These are phyloP conservation scores for Lachnellula suecica DNA, from an alignment of 2,329 filamentous ascomycete genomes.

Conservation along the genomic window DNA sequence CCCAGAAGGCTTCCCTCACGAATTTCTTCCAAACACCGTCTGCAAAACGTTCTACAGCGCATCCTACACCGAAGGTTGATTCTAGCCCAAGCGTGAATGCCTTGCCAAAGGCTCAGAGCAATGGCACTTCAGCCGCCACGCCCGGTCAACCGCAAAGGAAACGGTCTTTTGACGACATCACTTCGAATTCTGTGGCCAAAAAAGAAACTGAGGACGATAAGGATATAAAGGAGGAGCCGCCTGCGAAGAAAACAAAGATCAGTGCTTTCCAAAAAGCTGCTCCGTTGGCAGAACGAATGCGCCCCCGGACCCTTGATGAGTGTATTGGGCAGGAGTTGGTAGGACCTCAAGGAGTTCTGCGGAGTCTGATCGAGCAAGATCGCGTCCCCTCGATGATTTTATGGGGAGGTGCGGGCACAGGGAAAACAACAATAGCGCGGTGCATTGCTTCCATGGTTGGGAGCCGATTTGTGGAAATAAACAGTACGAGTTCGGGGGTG, in stretches of 20 bases:
- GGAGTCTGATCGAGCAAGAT: conserved; percentile 81
- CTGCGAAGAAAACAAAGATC: conserved; percentile 66
- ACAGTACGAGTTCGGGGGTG: conserved; percentile 85
- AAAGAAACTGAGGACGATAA: conserved; percentile 13
- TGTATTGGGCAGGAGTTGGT: conserved; percentile 91
- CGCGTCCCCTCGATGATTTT: conserved; percentile 92
- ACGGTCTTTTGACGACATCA: conserved; percentile 32
- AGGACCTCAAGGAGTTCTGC: conserved; percentile 77
- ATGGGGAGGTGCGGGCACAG: conserved; percentile 80
- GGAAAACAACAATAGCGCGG: conserved; percentile 89
- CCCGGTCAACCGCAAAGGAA: conserved; percentile 26
- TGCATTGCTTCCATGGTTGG: conserved; percentile 83
- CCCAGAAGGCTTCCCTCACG: conserved; percentile 44
- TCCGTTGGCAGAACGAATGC: conserved; percentile 91
- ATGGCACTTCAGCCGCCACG: conserved; percentile 22
- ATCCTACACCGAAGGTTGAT: conserved; percentile 28
- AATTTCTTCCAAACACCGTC: conserved; percentile 63
- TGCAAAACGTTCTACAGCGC: conserved; percentile 48
- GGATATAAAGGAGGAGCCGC: conserved; percentile 16
- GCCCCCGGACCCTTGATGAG: conserved; percentile 79
- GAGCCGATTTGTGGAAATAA: conserved; percentile 91
- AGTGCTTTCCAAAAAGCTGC: conserved; percentile 66
- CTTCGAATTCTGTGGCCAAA: not conserved
- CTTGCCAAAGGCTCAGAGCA: conserved; percentile 34
- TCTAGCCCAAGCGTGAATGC: conserved; percentile 34